Conservation (phyloP, 1,139 yeast genomes). For the Lodderomyces theae region DNA sequence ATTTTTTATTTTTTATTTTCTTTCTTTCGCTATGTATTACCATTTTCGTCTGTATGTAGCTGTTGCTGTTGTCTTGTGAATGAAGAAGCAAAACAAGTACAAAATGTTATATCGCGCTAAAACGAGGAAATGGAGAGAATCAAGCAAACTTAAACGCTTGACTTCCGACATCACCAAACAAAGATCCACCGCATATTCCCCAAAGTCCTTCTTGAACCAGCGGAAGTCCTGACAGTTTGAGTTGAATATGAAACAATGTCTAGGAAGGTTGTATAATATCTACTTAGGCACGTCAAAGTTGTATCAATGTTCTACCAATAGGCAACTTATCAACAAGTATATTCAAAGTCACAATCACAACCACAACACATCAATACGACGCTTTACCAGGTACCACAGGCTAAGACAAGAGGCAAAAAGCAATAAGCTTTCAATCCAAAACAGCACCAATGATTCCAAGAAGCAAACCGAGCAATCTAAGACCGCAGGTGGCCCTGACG, state of each 20-base stretch:
- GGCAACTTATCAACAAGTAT: background rate
- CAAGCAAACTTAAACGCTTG: too few species aligned
- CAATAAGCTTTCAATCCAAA: background rate
- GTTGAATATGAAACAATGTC: constrained; percentile 3
- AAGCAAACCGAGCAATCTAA: constrained; percentile 1
- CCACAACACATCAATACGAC: constrained; percentile 1
- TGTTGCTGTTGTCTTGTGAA: background rate
- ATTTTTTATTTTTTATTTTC: background rate
- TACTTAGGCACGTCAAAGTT: background rate
- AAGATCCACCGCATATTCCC: background rate
- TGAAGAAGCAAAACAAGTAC: too few species aligned
- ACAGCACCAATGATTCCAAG: background rate
- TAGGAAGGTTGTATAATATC: constrained; percentile 3
- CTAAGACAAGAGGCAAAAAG: constrained; percentile 2
- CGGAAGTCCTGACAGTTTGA: background rate
- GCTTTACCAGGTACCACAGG: background rate
- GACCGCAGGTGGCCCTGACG: background rate
- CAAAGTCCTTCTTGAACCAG: too few species aligned
- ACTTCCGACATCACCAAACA: too few species aligned
- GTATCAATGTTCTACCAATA: constrained; percentile 1
- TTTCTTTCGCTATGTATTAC: constrained; percentile 1
- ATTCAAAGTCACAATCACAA: background rate
- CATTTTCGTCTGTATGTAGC: background rate
- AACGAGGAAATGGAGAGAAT: too few species aligned
- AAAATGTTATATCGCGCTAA: too few species aligned